phyloP scores from a whole-genome alignment of 2,329 filamentous ascomycete genomes.

The Fusarium albidum region DNA sequence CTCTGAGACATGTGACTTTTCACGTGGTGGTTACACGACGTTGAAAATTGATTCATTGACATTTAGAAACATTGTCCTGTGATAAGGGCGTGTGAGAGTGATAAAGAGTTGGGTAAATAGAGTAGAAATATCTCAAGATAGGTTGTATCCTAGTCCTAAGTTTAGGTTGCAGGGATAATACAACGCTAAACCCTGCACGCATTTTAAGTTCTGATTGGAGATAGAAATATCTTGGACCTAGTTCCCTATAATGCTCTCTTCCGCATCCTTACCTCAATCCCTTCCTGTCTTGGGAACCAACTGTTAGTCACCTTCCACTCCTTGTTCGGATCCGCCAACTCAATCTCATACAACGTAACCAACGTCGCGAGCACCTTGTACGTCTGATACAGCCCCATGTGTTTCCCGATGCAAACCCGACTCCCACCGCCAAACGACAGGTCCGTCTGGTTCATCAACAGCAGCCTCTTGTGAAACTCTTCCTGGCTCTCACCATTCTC shows the following conservation, averaged over 20 bases:
- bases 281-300: constrained; percentile 27
- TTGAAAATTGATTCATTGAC: no score
- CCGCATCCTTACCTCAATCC: constrained; percentile 3
- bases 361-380: constrained; percentile 57
- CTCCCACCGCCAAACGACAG: constrained; percentile 53
- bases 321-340: constrained; percentile 30
- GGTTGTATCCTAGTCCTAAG: no score
- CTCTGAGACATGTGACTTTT: no score
- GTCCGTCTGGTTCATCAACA: constrained; percentile 47
- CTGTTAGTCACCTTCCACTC: constrained; percentile 37
- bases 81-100: no score
- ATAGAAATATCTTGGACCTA: no score
- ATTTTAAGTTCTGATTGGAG: no score
- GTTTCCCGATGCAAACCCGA: constrained; percentile 52
- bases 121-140: no score
- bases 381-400: constrained; percentile 51
- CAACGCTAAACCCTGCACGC: no score
- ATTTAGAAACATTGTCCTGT: no score
- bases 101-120: no score
- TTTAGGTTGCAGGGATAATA: no score
- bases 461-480: constrained; percentile 38
- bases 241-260: not conserved
- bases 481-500: constrained; percentile 31
- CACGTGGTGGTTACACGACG: no score
- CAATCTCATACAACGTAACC: constrained; percentile 49